These are phyloP conservation scores for Lepiota venenata DNA, from an alignment of 768 basidiomycete genomes.

Conservation along the genomic window DNA sequence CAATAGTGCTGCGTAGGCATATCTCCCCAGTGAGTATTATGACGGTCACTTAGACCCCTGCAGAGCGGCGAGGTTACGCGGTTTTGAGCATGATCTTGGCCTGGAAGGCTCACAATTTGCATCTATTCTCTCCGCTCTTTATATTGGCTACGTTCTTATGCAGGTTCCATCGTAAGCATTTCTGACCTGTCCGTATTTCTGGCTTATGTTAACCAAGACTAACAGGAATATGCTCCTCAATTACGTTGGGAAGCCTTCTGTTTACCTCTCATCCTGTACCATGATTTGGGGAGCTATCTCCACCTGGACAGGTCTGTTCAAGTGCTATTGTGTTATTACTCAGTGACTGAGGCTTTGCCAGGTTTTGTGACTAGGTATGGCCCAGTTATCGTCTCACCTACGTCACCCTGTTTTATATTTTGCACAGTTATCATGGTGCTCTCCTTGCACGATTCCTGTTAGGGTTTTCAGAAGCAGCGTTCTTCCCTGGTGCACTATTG, in stretches of 20 bases:
- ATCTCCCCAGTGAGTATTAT: not conserved
- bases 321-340: not conserved
- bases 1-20: constrained; percentile 58
- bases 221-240: constrained; percentile 68
- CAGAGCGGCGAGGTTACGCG: constrained; percentile 63
- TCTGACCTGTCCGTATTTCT: not conserved
- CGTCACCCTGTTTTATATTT: not conserved
- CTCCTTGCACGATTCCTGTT: constrained; percentile 72
- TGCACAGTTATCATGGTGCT: constrained; percentile 54
- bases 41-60: not conserved
- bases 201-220: not conserved
- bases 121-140: constrained; percentile 57
- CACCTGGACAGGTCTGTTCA: constrained; percentile 40
- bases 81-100: constrained; percentile 60
- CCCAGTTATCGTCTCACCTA: not conserved
- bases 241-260: constrained; percentile 57
- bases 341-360: constrained; percentile 12
- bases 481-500: constrained; percentile 68
- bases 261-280: constrained; percentile 63
- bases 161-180: constrained; percentile 60
- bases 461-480: constrained; percentile 71
- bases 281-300: constrained; percentile 61
- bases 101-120: constrained; percentile 59
- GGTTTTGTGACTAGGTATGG: constrained; percentile 39
- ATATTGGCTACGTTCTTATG: constrained; percentile 69